These are phyloP conservation scores for Lentinula aciculospora DNA, from an alignment of 768 basidiomycete species.

Conservation along the genomic window DNA sequence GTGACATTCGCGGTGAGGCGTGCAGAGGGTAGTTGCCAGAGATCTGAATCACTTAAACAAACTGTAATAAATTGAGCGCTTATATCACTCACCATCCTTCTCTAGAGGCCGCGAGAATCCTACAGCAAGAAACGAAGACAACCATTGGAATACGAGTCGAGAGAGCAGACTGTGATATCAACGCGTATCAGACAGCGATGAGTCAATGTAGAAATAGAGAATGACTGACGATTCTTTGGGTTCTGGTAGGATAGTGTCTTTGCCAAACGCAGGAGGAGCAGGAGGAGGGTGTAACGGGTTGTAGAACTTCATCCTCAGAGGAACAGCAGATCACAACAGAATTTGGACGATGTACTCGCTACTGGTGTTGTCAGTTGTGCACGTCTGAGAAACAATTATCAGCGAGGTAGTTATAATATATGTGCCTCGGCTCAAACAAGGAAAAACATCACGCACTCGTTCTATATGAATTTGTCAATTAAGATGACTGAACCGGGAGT, in stretches of 20 bases:
- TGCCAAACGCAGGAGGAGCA: slow-evolving; percentile 45
- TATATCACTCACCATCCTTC: slow-evolving; percentile 32
- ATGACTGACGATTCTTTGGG: slow-evolving; percentile 21
- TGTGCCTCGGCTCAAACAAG: not conserved
- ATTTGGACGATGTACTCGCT: not conserved
- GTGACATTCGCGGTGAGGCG: slow-evolving; percentile 2
- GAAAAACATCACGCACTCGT: not conserved
- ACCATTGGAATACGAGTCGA: slow-evolving; percentile 38
- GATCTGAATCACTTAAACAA: not conserved
- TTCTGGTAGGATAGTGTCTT: slow-evolving; percentile 41
- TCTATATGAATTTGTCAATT: not conserved
- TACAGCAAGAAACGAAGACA: slow-evolving; percentile 39
- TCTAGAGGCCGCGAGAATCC: slow-evolving; percentile 47
- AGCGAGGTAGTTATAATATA: not conserved
- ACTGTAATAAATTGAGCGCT: not conserved
- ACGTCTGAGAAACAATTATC: not conserved
- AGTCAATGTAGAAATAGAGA: not conserved
- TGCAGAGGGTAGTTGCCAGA: slow-evolving; percentile 8
- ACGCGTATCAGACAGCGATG: not conserved
- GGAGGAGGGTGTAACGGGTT: slow-evolving; percentile 38
- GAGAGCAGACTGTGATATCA: slow-evolving; percentile 24
- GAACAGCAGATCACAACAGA: not conserved
- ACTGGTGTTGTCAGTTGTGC: not conserved
- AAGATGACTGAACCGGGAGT: not conserved
- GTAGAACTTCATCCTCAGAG: slow-evolving; percentile 10